Evolutionary conservation across 495 filamentous ascomycete genomes (phyloP).

Genomic region (Terfezia claveryi): DNA sequence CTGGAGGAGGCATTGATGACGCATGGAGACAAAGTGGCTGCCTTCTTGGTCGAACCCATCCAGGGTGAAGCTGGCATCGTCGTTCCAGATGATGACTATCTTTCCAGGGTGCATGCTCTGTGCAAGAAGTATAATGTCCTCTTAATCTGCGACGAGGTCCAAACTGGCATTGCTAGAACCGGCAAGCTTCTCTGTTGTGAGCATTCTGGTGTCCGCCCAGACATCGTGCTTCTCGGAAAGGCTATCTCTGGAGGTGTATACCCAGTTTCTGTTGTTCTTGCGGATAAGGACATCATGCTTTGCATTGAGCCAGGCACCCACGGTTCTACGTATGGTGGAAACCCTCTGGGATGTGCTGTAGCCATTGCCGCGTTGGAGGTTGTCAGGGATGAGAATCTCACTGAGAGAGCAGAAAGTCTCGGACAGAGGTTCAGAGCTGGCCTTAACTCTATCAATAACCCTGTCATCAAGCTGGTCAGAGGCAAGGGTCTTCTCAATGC

Average conservation of each 20-base stretch:
- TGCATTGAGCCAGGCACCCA: conserved; percentile 94
- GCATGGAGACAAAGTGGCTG: conserved; percentile 68
- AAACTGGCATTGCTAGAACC: conserved; percentile 89
- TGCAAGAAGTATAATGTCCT: conserved; percentile 90
- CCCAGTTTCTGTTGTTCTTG: conserved; percentile 83
- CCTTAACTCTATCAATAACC: conserved; percentile 37
- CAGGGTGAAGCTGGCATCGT: conserved; percentile 96
- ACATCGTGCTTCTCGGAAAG: conserved; percentile 86
- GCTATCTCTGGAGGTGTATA: conserved; percentile 98
- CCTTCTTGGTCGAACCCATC: conserved; percentile 91
- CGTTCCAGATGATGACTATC: conserved; percentile 78
- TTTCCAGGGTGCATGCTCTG: conserved; percentile 54
- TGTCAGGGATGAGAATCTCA: conserved; percentile 73
- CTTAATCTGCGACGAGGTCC: conserved; percentile 94
- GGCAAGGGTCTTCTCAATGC: conserved; percentile 93
- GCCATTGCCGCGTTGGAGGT: conserved; percentile 92
- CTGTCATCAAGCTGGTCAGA: conserved; percentile 61
- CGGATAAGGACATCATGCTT: conserved; percentile 80
- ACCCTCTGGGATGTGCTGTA: conserved; percentile 89
- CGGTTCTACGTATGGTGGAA: conserved; percentile 91
- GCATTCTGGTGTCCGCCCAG: conserved; percentile 87
- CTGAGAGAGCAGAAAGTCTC: conserved; percentile 55
- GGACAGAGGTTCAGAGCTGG: conserved; percentile 57
- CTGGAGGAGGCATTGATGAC: conserved; percentile 56
- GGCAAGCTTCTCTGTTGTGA: conserved; percentile 82